phyloP scores from a whole-genome alignment of 768 basidiomycete genomes.

The Collybiopsis luxurians region DNA sequence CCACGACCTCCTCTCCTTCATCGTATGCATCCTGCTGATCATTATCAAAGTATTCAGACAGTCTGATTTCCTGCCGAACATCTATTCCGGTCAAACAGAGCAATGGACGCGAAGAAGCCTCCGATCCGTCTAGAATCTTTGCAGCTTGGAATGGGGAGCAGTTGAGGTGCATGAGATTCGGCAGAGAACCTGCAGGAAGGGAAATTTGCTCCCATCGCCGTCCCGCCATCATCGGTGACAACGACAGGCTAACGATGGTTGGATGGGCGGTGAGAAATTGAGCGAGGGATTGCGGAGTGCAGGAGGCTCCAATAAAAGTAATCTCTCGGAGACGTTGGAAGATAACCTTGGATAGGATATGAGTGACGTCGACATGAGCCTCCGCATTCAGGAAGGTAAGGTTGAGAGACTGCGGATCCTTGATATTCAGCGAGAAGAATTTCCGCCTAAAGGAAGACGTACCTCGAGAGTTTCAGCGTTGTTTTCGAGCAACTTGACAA shows the following conservation, averaged over 20 bases:
- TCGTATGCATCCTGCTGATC: background rate
- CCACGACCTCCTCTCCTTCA: background rate
- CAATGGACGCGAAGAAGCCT: background rate
- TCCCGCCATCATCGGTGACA: slow-evolving; percentile 1
- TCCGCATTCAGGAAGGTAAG: too few relatives aligned
- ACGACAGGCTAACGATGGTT: background rate
- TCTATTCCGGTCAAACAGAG: background rate
- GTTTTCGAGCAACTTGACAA: background rate
- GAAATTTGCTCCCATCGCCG: background rate
- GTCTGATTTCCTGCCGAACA: background rate
- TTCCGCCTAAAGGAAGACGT: too few relatives aligned
- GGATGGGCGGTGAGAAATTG: background rate
- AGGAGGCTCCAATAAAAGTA: background rate
- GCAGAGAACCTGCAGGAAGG: background rate
- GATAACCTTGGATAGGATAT: background rate
- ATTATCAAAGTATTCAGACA: background rate
- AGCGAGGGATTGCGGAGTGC: background rate
- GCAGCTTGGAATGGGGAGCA: background rate
- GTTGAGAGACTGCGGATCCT: too few relatives aligned
- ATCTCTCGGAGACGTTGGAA: background rate
- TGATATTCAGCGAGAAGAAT: too few relatives aligned
- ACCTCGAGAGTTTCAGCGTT: background rate
- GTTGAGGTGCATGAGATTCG: slow-evolving; percentile 1
- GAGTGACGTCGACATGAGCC: background rate
- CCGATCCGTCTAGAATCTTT: background rate